Base-by-base conservation (phyloP, 2,329 filamentous ascomycete genomes). In the Verticillium klebahnii region DNA sequence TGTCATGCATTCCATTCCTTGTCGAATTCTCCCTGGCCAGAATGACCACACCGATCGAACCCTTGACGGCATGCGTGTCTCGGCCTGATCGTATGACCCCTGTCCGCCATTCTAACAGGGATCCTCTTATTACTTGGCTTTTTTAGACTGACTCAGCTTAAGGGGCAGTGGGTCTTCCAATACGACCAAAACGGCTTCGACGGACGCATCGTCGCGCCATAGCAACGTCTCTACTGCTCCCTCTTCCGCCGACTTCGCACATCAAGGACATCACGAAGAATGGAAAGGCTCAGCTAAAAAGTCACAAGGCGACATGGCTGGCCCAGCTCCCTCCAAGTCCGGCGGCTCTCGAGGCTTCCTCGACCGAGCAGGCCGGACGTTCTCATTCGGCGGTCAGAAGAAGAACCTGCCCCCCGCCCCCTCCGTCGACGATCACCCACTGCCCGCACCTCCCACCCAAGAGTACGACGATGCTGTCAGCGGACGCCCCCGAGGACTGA, bases 201-300 rank as follows among this genome's bases (percentile, higher is more conserved):
- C 81, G 66, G 85, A 87, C 72, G 84, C 82, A 67, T 87, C 84
- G 37, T 87, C 85, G 58, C 81, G 84, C 69, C 82, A 87, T 70
- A 87, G 85, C 72, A 85, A 85, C 72, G 82, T 79, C 59, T 87
- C 85, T n/a, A 87, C 85, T 40, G 78, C 85, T 39, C 83, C 85
- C 14, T 87, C 85, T 3, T 86, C 85, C 3, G 80, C 83, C 59
- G 84, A 81, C 59, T 68, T 75, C 37, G 72, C 69, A 52, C 67
- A 66, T 56, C 69, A 74, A 50, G 72, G 70, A 54, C 67, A 66
- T 11, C 74, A 77, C 40, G 77, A 82, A 61, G 78, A 81, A 60
- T 75, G 72, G 73, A 75, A 71, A 58, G 69, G 69, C 52, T 63
- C 68, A 37, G 68, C 66, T 60, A 79, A 72, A 68, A 83, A 78